Conservation (phyloP, 2,329 filamentous ascomycete genomes). For the Xylaria sp. region DNA sequence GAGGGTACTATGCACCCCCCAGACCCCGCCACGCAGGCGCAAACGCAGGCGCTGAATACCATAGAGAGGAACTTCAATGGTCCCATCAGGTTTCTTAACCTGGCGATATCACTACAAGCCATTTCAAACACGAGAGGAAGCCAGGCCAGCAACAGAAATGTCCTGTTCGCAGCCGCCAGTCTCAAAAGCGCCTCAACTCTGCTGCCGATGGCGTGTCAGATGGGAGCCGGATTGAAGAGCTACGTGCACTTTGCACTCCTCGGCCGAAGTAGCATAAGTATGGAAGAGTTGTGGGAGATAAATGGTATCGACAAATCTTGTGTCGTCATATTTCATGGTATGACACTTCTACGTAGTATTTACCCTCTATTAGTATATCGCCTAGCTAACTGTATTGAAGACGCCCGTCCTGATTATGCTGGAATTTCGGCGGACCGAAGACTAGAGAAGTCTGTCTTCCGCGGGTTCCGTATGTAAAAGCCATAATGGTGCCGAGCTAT, state of each 20-base stretch:
- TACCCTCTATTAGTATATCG: constrained; percentile 8
- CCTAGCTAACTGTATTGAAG: constrained; percentile 53
- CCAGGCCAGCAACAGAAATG: constrained; percentile 69
- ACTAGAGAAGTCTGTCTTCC: constrained; percentile 71
- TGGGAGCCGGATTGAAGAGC: constrained; percentile 76
- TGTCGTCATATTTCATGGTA: constrained; percentile 70
- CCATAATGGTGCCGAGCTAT: background rate
- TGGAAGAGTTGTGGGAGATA: constrained; percentile 76
- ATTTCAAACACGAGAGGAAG: constrained; percentile 66
- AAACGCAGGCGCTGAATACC: constrained; percentile 15
- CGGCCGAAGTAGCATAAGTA: constrained; percentile 75
- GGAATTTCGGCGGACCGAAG: constrained; percentile 75
- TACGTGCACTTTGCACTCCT: constrained; percentile 85
- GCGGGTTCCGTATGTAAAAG: constrained; percentile 68
- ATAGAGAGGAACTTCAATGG: constrained; percentile 71
- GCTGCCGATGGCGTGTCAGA: constrained; percentile 86
- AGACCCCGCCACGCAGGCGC: constrained; percentile 21
- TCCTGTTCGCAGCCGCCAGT: constrained; percentile 82
- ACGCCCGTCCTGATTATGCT: constrained; percentile 82
- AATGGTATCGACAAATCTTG: constrained; percentile 83
- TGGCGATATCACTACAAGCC: constrained; percentile 72
- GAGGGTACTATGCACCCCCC: constrained; percentile 21
- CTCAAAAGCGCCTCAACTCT: constrained; percentile 77
- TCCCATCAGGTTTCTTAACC: constrained; percentile 73
- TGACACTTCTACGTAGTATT: constrained; percentile 33